These are phyloP conservation scores for Picea glauca DNA, from an alignment of 75 land plant genomes.

Conservation along the genomic window DNA sequence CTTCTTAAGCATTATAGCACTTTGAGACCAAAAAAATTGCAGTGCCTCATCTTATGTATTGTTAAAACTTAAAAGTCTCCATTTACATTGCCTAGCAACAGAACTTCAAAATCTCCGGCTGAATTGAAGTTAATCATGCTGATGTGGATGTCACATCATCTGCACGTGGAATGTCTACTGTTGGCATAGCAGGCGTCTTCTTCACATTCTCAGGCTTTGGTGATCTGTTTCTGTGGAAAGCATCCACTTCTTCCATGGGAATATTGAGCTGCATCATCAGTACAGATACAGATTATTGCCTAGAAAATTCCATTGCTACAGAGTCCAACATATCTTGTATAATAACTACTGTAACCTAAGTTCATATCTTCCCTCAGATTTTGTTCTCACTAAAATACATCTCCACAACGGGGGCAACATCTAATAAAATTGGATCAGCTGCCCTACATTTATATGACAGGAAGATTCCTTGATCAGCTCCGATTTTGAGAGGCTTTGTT, in stretches of 20 bases:
- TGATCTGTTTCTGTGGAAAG: not conserved
- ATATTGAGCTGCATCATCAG: not conserved
- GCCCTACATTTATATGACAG: no score
- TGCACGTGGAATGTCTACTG: conserved; percentile 5
- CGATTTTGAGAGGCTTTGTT: no score
- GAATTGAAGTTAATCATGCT: conserved; percentile 3
- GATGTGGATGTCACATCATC: conserved; percentile 11
- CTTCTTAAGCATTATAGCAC: not conserved
- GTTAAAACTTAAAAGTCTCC: not conserved
- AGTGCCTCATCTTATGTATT: not conserved
- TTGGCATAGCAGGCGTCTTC: not conserved
- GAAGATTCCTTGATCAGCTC: no score
- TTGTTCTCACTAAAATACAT: no score
- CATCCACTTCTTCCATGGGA: not conserved
- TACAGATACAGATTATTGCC: not conserved
- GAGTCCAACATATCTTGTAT: not conserved
- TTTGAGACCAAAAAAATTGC: not conserved
- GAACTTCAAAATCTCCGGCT: not conserved
- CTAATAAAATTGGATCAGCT: no score
- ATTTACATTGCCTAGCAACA: not conserved
- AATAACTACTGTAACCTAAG: not conserved
- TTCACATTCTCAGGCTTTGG: conserved; percentile 8
- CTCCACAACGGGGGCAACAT: no score
- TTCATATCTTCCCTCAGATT: no score
- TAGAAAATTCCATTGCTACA: not conserved